Conservation (phyloP, 176 grass and related monocot genomes). For the Guadua angustifolia region DNA sequence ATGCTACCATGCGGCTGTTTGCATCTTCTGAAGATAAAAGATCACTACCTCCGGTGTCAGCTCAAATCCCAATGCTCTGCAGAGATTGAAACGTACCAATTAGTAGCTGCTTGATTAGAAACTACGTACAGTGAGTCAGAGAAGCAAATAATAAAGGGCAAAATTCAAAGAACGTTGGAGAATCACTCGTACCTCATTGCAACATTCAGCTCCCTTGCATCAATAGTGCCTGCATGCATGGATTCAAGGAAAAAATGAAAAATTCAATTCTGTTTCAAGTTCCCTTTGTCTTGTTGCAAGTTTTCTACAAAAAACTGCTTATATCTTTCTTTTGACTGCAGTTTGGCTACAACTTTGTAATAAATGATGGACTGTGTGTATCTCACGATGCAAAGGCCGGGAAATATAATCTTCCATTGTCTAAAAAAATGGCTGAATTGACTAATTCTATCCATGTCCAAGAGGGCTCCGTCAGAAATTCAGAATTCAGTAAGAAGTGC, state of each 20-base stretch:
- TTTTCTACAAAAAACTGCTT: too few species aligned
- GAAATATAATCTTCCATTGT: too few species aligned
- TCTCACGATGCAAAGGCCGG: too few species aligned
- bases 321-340: too few species aligned
- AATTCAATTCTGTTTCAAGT: not conserved
- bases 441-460: too few species aligned
- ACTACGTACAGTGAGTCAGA: not conserved
- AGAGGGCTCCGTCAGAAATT: not conserved
- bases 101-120: not conserved
- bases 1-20: not conserved
- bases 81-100: not conserved
- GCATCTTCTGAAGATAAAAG: not conserved
- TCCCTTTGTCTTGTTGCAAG: too few species aligned
- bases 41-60: constrained; percentile 68
- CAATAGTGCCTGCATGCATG: constrained; percentile 60
- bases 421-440: not conserved
- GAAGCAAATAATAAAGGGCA: not conserved
- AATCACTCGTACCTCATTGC: constrained; percentile 66
- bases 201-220: constrained; percentile 69
- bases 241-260: not conserved
- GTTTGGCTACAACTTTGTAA: too few species aligned
- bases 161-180: not conserved
- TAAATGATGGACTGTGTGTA: too few species aligned
- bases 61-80: constrained; percentile 88
- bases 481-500: not conserved